phyloP scores from a whole-genome alignment of 768 basidiomycete genomes.

The Chlorophyllum brunneum region DNA sequence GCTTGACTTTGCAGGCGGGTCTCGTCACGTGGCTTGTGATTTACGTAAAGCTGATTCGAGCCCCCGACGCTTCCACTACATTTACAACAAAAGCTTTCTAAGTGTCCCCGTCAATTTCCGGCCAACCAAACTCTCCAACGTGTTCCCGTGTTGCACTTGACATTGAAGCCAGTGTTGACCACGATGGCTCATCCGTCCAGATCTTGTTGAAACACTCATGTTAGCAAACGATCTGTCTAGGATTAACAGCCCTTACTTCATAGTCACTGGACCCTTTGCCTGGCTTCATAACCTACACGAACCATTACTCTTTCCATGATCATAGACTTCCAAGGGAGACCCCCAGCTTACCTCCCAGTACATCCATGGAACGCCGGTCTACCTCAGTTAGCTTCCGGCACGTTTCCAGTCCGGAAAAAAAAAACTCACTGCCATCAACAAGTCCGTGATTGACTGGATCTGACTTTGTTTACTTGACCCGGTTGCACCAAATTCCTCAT shows the following conservation, averaged over 20 bases:
- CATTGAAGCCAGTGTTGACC: slow-evolving; percentile 18
- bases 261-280: slow-evolving; percentile 21
- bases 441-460: slow-evolving; percentile 34
- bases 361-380: slow-evolving; percentile 25
- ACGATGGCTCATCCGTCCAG: slow-evolving; percentile 25
- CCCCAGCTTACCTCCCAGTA: slow-evolving; percentile 27
- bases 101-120: slow-evolving; percentile 19
- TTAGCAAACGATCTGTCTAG: too few species aligned
- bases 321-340: too few species aligned
- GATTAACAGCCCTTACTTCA: too few species aligned
- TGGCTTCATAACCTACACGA: too few species aligned
- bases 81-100: too few species aligned
- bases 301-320: too few species aligned
- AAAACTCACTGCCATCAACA: slow-evolving; percentile 30
- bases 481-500: slow-evolving; percentile 33
- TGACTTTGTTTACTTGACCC: slow-evolving; percentile 35
- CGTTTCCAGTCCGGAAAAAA: too few species aligned
- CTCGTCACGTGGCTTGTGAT: slow-evolving; percentile 5
- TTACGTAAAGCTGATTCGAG: too few species aligned
- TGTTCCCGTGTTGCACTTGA: slow-evolving; percentile 19
- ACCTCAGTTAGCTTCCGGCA: too few species aligned
- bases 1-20: background rate
- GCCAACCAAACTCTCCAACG: slow-evolving; percentile 22
- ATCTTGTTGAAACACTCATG: too few species aligned
- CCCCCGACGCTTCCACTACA: too few species aligned